Percentiles rank a stretch among this genome's conserved stretches.
phyloP scores from a whole-genome alignment of 2,329 filamentous ascomycete species.

The Pseudomassariella vexata region DNA sequence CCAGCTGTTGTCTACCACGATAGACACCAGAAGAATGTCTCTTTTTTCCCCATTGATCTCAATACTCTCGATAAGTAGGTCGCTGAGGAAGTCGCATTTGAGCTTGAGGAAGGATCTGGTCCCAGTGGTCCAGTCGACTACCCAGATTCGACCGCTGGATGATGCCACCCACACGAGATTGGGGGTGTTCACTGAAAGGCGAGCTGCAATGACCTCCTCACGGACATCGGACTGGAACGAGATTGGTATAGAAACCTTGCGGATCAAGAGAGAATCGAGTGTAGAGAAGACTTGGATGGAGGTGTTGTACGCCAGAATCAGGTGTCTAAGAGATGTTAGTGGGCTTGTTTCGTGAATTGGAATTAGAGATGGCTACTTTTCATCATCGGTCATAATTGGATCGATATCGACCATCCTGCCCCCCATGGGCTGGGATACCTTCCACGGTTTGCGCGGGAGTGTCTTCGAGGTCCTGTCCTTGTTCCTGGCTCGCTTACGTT shows the following conservation, averaged over 20 bases:
- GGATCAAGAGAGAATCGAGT: conserved; percentile 72
- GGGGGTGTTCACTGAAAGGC: conserved; percentile 34
- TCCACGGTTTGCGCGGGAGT: conserved; percentile 44
- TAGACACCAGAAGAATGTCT: conserved; percentile 43
- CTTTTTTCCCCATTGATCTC: conserved; percentile 24
- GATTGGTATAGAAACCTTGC: conserved; percentile 56
- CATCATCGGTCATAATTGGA: conserved; percentile 55
- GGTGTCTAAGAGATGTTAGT: conserved; percentile 44
- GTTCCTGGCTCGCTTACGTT: conserved; percentile 8
- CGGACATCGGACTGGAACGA: conserved; percentile 18
- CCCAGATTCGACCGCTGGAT: conserved; percentile 51
- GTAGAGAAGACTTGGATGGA: conserved; percentile 78
- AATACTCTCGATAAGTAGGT: conserved; percentile 36
- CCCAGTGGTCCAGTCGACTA: conserved; percentile 52
- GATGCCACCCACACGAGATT: conserved; percentile 55
- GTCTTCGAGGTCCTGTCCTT: conserved; percentile 8
- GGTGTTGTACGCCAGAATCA: conserved; percentile 70
- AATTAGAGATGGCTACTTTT: conserved; percentile 41
- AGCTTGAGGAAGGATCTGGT: conserved; percentile 36
- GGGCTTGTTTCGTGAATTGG: conserved; percentile 10
- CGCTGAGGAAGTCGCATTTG: conserved; percentile 36
- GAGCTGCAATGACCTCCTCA: conserved; percentile 36
- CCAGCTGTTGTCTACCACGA: conserved; percentile 32
- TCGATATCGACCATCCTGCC: conserved; percentile 61
- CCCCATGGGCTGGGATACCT: conserved; percentile 58